These are phyloP conservation scores for Ophiostoma sp. DNA, from an alignment of 2,329 filamentous ascomycete genomes.

Conservation along the genomic window DNA sequence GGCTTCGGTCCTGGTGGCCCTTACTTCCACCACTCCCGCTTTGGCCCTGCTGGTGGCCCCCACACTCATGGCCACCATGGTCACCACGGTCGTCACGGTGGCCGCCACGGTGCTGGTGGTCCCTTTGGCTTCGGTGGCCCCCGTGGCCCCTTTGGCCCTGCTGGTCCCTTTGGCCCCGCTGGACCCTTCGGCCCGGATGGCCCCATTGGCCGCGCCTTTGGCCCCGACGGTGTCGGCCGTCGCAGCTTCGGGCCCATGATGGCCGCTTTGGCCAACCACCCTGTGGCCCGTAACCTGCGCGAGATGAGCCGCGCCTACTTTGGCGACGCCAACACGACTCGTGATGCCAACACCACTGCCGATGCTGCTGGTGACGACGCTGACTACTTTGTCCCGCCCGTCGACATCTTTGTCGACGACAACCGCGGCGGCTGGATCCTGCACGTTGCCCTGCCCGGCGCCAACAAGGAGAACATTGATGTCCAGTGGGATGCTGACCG, in stretches of 20 bases:
- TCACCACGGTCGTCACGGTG: conserved; percentile 21
- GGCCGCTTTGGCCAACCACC: conserved; percentile 44
- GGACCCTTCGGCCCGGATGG: conserved; percentile 26
- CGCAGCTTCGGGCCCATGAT: conserved; percentile 44
- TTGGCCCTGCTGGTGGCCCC: not conserved
- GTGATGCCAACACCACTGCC: not conserved
- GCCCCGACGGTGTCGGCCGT: conserved; percentile 26
- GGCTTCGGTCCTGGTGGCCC: conserved; percentile 31
- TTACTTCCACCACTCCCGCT: conserved; percentile 17
- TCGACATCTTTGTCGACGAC: conserved; percentile 63
- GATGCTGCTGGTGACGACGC: conserved; percentile 27
- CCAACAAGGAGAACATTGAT: conserved; percentile 68
- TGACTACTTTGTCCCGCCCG: conserved; percentile 60
- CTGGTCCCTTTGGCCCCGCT: conserved; percentile 19
- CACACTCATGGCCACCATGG: conserved; percentile 22
- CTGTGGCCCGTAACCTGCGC: conserved; percentile 45
- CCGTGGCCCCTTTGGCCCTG: conserved; percentile 22
- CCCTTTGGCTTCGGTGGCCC: conserved; percentile 23
- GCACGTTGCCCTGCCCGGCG: conserved; percentile 72
- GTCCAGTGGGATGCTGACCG: conserved; percentile 74
- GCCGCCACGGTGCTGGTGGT: conserved; percentile 27
- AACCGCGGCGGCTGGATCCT: conserved; percentile 60
- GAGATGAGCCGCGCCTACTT: conserved; percentile 33
- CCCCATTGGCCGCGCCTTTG: conserved; percentile 24
- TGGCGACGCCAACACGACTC: conserved; percentile 29